A percentile compares a stretch with the other conserved stretches of the same genome.
Evolutionary conservation across 192 early-diverging fungal species (phyloP).

Genomic region (Coemansia sp.): DNA sequence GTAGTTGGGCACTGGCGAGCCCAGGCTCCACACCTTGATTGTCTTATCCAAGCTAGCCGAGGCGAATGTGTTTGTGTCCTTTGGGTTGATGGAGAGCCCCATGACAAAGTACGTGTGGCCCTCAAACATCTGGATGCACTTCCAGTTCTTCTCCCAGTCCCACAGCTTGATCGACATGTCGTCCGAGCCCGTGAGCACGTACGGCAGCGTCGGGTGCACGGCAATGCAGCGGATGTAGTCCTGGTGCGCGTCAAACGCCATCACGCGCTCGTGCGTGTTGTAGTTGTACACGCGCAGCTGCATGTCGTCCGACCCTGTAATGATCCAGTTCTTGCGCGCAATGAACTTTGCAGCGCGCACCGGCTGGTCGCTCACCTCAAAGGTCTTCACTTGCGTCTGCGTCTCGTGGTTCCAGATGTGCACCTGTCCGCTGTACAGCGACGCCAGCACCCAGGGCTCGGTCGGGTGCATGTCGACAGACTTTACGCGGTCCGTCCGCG

Average conservation of each 20-base stretch:
- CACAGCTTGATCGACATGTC: constrained; percentile 98
- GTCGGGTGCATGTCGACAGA: constrained; percentile 98
- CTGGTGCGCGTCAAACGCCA: constrained; percentile 92
- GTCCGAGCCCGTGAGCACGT: constrained; percentile 92
- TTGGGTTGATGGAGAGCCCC: constrained; percentile 98
- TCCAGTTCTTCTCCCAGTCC: constrained; percentile 99
- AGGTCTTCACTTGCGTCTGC: constrained; percentile 92
- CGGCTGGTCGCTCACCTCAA: constrained; percentile 94
- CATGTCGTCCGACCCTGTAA: constrained; percentile 97
- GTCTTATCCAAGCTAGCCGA: constrained; percentile 95
- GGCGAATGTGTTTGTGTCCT: constrained; percentile 99
- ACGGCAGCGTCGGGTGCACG: constrained; percentile 96
- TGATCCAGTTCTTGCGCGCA: constrained; percentile 95
- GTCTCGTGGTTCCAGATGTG: constrained; percentile 99
- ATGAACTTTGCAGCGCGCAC: constrained; percentile 99
- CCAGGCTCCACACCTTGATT: constrained; percentile 97
- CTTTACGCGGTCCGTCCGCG: constrained; percentile 92
- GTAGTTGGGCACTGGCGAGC: constrained; percentile 91
- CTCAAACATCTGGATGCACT: constrained; percentile 94
- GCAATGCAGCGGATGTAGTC: constrained; percentile 98
- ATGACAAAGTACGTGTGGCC: constrained; percentile 98
- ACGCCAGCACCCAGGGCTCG: constrained; percentile 97
- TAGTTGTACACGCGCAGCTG: constrained; percentile 99
- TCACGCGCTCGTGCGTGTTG: constrained; percentile 98
- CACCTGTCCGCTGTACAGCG: constrained; percentile 94